A percentile compares a stretch with the other conserved stretches of the same genome.
Conservation (phyloP, 495 filamentous ascomycete species). For the Neurospora sublineolata region DNA sequence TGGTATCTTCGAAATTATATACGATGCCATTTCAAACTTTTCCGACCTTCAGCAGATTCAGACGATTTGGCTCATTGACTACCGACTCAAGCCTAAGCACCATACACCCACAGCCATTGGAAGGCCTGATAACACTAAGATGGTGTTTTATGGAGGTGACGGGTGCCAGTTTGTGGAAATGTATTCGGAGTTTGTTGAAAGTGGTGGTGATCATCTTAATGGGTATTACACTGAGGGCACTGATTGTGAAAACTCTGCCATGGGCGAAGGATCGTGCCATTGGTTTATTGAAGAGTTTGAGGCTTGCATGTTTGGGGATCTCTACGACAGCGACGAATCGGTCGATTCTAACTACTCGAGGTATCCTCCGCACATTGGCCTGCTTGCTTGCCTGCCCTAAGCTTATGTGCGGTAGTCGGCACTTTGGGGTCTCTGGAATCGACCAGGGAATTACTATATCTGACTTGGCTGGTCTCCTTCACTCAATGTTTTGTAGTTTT, state of each 20-base stretch:
- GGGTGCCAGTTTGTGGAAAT: background rate
- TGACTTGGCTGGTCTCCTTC: background rate
- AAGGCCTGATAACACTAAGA: background rate
- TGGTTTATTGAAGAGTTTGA: background rate
- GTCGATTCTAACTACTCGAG: background rate
- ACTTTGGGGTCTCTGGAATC: background rate
- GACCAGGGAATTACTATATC: background rate
- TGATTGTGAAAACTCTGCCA: background rate
- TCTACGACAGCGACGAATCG: background rate
- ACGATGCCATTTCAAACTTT: background rate
- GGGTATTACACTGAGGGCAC: background rate
- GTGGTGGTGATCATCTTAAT: background rate
- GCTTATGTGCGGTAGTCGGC: background rate
- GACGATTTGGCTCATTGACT: background rate
- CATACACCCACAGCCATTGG: background rate
- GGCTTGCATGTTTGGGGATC: background rate
- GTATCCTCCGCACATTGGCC: background rate
- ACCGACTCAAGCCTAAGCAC: background rate
- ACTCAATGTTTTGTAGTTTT: background rate
- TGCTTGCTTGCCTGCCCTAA: background rate
- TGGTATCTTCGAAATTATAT: background rate
- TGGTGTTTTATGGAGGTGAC: background rate
- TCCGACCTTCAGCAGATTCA: background rate
- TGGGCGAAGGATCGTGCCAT: background rate
- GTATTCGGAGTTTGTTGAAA: background rate